These are phyloP conservation scores for Solanum hybrid DNA, from an alignment of 305 asterid species.

Conservation along the genomic window DNA sequence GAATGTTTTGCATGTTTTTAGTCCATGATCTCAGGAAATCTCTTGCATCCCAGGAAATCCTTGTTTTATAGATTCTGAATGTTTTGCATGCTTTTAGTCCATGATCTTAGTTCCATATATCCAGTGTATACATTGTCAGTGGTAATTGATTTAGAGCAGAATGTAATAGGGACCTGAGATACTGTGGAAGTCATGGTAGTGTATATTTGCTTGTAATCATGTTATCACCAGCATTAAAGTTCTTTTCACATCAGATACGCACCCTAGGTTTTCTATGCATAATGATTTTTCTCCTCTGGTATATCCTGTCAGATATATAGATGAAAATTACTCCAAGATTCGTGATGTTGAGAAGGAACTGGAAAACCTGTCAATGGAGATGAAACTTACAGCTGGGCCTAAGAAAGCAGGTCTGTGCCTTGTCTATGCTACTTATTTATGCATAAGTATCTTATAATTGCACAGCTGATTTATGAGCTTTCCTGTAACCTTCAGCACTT, in stretches of 20 bases:
- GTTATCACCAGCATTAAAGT: background rate
- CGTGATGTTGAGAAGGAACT: slow-evolving; percentile 96
- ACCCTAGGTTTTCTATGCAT: background rate
- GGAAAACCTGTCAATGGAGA: slow-evolving; percentile 68
- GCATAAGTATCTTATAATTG: slow-evolving; percentile 5
- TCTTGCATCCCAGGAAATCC: background rate
- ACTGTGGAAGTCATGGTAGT: background rate
- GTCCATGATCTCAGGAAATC: background rate
- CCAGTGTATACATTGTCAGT: background rate
- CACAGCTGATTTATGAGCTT: background rate
- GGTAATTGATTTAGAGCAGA: background rate
- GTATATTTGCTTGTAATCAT: background rate
- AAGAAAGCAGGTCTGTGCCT: slow-evolving; percentile 73
- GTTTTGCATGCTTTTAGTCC: background rate
- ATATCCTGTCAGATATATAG: slow-evolving; percentile 63
- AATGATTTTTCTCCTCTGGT: background rate
- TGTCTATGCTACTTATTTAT: slow-evolving; percentile 8
- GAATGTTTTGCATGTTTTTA: background rate
- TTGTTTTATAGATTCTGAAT: background rate
- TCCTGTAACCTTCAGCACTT: slow-evolving; percentile 43
- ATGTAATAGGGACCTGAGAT: background rate
- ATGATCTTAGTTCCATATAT: background rate
- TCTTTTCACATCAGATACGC: background rate
- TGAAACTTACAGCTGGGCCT: slow-evolving; percentile 96
- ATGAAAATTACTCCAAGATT: slow-evolving; percentile 81